phyloP scores from a whole-genome alignment of 2,329 filamentous ascomycete genomes.

The Talaromyces piceae region DNA sequence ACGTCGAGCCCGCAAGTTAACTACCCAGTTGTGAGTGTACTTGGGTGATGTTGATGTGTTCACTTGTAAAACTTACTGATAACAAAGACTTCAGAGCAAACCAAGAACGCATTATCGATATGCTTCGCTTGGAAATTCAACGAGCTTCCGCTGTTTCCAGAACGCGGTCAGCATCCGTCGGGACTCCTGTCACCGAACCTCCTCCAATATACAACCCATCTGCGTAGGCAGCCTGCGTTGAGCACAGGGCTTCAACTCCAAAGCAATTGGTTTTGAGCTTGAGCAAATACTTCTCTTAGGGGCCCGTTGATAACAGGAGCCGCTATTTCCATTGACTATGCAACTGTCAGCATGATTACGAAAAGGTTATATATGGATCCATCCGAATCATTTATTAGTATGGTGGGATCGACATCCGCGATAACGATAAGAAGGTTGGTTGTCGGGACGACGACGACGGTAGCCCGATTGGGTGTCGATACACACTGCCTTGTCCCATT shows the following conservation, averaged over 20 bases:
- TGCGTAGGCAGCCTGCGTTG: background rate
- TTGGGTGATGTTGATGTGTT: too few relatives aligned
- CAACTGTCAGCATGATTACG: background rate
- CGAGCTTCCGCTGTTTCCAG: background rate
- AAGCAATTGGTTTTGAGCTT: background rate
- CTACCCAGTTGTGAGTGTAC: too few relatives aligned
- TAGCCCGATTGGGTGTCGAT: background rate
- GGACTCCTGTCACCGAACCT: background rate
- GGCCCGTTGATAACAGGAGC: too few relatives aligned
- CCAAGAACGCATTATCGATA: too few relatives aligned
- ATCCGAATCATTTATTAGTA: background rate
- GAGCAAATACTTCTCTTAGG: background rate
- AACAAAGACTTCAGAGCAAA: too few relatives aligned
- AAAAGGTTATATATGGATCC: too few relatives aligned
- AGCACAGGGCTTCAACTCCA: background rate
- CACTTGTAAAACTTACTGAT: too few relatives aligned
- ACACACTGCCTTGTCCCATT: conserved; percentile 1
- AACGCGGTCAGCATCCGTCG: background rate
- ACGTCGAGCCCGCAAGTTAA: too few relatives aligned
- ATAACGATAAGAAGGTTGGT: conserved; percentile 1
- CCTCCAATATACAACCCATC: background rate
- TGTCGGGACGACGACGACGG: background rate
- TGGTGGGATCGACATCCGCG: too few relatives aligned
- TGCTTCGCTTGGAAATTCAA: background rate
- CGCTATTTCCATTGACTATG: background rate